Evolutionary conservation across 331 rosid genomes (phyloP), one percentile per base, ranked within the genome.

Genomic region (Acacia pycnantha): DNA sequence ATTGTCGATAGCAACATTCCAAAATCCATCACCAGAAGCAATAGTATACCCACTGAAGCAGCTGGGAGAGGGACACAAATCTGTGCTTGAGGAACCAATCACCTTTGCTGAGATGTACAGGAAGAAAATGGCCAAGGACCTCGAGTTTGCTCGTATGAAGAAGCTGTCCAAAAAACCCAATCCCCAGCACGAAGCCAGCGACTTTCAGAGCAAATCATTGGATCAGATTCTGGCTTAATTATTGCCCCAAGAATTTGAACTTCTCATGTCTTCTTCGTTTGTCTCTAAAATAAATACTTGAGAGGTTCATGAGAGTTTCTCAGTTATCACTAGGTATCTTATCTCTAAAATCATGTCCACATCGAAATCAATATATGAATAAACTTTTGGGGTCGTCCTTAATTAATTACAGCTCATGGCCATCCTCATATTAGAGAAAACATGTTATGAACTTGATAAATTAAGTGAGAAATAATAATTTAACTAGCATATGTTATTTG

Each of bases 1-100:
- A 31, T 73, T 96, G 73, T 96, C 99, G 15, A 94, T 96, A 70
- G 99, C 99, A 0, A 96, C 98, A 11, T 96, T 96, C 82, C 99
- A 96, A 31, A 92, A 96, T 85, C 99, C 99, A 22, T 90, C 98
- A 2, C 93, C 86, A 4, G 91, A 96, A 0, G 95, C 99, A 0
- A 85, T 21, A 13, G 99, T 96, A 43, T 96, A 90, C 56, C 99
- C 99, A n/a, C 33, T 96, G 77, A 90, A 87, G 86, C 31, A 93
- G 12, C 22, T 92, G 10, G 85, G 92, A 71, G 97, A 92, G 35
- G 99, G 98, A 22, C 98, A 92, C 79, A 81, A 92, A 41, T 61
- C 94, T 0, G 78, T 95, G 26, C 56, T 95, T 3, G 89, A 90
- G 11, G 90, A 75, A 58, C 98, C 99, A 40, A 96, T 96, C 68